Conservation (phyloP, 768 basidiomycete species). For the Tricholoma sp. region DNA sequence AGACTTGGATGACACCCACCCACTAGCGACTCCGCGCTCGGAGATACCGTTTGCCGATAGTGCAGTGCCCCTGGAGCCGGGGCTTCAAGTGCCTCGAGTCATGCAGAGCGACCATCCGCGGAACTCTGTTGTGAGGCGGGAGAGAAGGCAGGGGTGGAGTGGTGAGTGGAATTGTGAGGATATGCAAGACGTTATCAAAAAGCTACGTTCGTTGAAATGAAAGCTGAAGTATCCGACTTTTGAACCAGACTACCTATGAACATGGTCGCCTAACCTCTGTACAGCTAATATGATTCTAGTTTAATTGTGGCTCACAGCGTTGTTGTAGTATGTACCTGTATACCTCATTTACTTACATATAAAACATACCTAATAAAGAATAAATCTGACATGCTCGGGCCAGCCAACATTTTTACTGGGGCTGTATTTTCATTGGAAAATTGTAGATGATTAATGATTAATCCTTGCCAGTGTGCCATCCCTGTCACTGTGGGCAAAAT, state of each 20-base stretch:
- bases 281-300: too few relatives aligned
- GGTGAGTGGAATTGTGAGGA: slow-evolving; percentile 30
- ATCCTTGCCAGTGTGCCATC: too few relatives aligned
- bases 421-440: too few relatives aligned
- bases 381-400: too few relatives aligned
- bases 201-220: slow-evolving; percentile 14
- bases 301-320: too few relatives aligned
- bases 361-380: too few relatives aligned
- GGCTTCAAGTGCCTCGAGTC: background rate
- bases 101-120: slow-evolving; percentile 1
- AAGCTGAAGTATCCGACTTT: background rate
- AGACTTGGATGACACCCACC: background rate
- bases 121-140: slow-evolving; percentile 4
- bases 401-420: too few relatives aligned
- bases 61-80: background rate
- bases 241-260: background rate
- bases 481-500: too few relatives aligned
- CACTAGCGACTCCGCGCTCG: slow-evolving; percentile 3
- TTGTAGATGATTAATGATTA: too few relatives aligned
- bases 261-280: background rate
- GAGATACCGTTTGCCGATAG: slow-evolving; percentile 11
- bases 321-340: too few relatives aligned
- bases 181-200: slow-evolving; percentile 19
- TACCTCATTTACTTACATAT: too few relatives aligned
- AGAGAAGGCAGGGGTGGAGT: slow-evolving; percentile 25